Base-by-base conservation (phyloP, 2,329 filamentous ascomycete genomes). In the Sphaerulina populicola region DNA sequence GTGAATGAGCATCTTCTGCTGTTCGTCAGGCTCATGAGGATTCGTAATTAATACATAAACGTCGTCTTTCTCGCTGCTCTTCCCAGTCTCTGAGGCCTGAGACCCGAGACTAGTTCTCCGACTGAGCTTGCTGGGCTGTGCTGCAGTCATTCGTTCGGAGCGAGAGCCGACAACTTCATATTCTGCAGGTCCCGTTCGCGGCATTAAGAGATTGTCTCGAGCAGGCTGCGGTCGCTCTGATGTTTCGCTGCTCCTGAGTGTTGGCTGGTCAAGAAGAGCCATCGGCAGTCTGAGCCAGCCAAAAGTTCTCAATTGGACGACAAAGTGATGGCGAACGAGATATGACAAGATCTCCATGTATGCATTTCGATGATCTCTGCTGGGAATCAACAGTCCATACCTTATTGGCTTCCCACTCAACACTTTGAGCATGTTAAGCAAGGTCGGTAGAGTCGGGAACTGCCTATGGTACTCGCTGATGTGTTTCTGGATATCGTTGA, bases 311-410 rank as follows among this genome's bases (percentile, higher is more conserved):
- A 98, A 77, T 67, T 96, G 90, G 0, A 87, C 94, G 0, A 96
- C 90, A 86, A 93, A 95, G 11, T 88, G 89, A 42, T 88, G 86
- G 37, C 90, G 82, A 72, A 97, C 82, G 7, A 98, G 78, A 88
- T 91, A 98, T 18, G 88, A 89, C 23, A 98, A 74, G 68, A 97
- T 94, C 31, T 87, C 80, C 68, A 97, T 84, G 67, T 96, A 98
- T 2, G 83, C 82, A 6, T 84, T 82, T 39, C 91, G 86, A 65
- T 96, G 89, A 62, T 88, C 85, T 66, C 90, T 89, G 63, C 83
- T 89, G 0, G 91, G 91, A 40, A 90, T 89, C 58, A 94, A 84
- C 48, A 77, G 77, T 61, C 88, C 87, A 72, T 90, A 98, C 0
- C 86, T 83, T 29, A 88, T 81, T 1, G 93, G 90, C 3, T 82